Percentiles rank a stretch among this genome's conserved stretches.
phyloP scores from a whole-genome alignment of 306 rosid genomes.

The apple (Malus domestica) region ASM211411v1 NC_041803.1:3270501-3271000 shows the following conservation, averaged over 20 bases:
- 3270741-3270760: conserved; percentile 53
- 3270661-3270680: conserved; percentile 62
- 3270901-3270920: background rate
- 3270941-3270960: conserved; percentile 30
- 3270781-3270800: conserved; percentile 68
- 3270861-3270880: background rate
- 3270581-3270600: conserved; percentile 74
- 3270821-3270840: background rate
- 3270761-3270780: conserved; percentile 39
- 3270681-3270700: conserved; percentile 62
- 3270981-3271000: background rate
- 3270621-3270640: conserved; percentile 53
- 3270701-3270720: conserved; percentile 35
- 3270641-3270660: conserved; percentile 52
- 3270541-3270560: conserved; percentile 14
- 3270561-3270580: conserved; percentile 40
- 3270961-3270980: conserved; percentile 20
- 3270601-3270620: conserved; percentile 60
- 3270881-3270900: background rate
- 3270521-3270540: conserved; percentile 50
- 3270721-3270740: conserved; percentile 51
- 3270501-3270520: conserved; percentile 40
- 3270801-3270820: conserved; percentile 22
- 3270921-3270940: conserved; percentile 24
- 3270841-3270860: background rate